Base-by-base conservation (phyloP, 106 monocot genomes). In the Phalaenopsis equestris region DNA sequence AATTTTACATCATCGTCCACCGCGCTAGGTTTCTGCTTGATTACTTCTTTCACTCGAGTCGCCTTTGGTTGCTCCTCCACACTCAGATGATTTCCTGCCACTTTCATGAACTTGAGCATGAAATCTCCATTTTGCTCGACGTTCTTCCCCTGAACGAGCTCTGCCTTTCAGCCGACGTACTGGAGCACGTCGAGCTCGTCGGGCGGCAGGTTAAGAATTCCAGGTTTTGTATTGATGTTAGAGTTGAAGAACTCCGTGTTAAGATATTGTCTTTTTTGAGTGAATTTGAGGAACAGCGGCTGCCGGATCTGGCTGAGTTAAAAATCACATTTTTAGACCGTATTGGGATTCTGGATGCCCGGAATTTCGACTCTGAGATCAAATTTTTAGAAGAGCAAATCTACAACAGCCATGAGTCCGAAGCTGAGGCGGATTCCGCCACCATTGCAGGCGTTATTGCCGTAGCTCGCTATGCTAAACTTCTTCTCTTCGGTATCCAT, bases 111-210 rank as follows among this genome's bases (percentile, higher is more conserved):
- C 81, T 98, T 79, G 80, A 75, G 43, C 80, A 76, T 37, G 94
- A 98, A 72, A 80, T 98, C 37, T 84, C 89, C 68, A 94, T 90
- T 7, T 81, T 98, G 30, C 82, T 94, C 67, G 97, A 98, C 84
- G 94, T 98, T 43, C 75, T 98, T 77, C 92, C 97, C 6, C 42
- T 89, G n/a, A 42, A 56, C 36, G 70, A 77, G 8, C 82, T 94
- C 79, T 0, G 55, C 41, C 82, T 94, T 17, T 9, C 84, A 17
- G 45, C 38, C 8, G 97, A 98, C 77, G 83, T 87, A 10, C 15
- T 56, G 41, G 94, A 92, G 57, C 88, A 86, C 30, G 39, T 92
- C 61, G 84, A 87, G 67, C 86, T 92, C 6, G 86, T 94, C 30
- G 77, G 80, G 18, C 67, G 70, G 52, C 90, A 88, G 81, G 68